These are phyloP conservation scores for Clathrus columnatus DNA, from an alignment of 768 basidiomycete species.

Conservation along the genomic window DNA sequence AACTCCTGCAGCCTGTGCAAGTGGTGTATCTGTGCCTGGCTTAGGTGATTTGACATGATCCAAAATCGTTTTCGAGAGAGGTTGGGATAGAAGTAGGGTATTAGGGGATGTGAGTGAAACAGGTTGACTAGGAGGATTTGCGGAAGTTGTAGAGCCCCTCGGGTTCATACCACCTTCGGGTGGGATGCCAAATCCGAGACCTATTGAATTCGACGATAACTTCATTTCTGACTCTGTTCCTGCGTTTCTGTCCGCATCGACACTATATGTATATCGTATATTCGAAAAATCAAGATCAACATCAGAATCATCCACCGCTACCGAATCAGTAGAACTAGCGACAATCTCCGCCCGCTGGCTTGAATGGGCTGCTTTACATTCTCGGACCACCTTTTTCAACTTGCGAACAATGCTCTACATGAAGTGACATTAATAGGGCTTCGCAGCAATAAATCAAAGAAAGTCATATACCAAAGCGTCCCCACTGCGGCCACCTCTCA, in stretches of 20 bases:
- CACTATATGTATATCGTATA: slow-evolving; percentile 30
- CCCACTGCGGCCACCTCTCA: slow-evolving; percentile 40
- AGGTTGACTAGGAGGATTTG: background rate
- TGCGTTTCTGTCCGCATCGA: background rate
- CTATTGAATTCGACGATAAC: background rate
- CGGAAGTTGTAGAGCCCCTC: background rate
- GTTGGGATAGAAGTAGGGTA: slow-evolving; percentile 52
- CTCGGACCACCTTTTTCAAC: slow-evolving; percentile 74
- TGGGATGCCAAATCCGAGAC: slow-evolving; percentile 5
- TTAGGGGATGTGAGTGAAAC: slow-evolving; percentile 35
- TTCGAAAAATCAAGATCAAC: slow-evolving; percentile 71
- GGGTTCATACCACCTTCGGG: background rate
- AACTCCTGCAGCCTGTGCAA: slow-evolving; percentile 29
- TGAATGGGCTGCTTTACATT: slow-evolving; percentile 64
- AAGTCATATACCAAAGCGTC: slow-evolving; percentile 59
- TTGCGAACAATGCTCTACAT: slow-evolving; percentile 69
- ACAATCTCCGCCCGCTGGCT: slow-evolving; percentile 20
- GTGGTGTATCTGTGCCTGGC: slow-evolving; percentile 24
- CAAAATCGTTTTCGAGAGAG: slow-evolving; percentile 44
- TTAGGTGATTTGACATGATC: slow-evolving; percentile 27
- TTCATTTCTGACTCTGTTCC: background rate
- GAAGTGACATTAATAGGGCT: background rate
- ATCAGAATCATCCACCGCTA: slow-evolving; percentile 51
- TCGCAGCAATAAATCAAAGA: background rate
- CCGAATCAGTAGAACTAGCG: slow-evolving; percentile 13